phyloP scores from a whole-genome alignment of 2,329 filamentous ascomycete species.

The Epichloe baconii region DNA sequence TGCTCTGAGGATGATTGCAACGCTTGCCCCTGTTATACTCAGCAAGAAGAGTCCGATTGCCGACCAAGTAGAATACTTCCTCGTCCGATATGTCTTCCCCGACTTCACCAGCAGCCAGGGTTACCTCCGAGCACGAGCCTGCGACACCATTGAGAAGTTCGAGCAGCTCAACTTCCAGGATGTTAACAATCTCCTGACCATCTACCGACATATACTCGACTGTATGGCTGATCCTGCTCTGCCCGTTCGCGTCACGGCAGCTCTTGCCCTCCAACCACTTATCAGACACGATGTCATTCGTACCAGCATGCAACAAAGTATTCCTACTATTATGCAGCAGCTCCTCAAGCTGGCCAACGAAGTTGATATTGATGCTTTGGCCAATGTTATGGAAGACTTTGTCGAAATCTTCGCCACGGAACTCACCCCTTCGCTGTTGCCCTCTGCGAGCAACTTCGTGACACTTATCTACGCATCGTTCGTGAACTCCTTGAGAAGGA shows the following conservation, averaged over 20 bases:
- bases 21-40: constrained; percentile 81
- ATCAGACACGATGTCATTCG: constrained; percentile 93
- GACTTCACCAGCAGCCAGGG: constrained; percentile 90
- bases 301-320: constrained; percentile 91
- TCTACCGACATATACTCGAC: constrained; percentile 93
- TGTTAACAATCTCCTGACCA: constrained; percentile 83
- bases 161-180: constrained; percentile 96
- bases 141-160: constrained; percentile 96
- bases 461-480: constrained; percentile 91
- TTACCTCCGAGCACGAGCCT: constrained; percentile 85
- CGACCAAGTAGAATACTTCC: constrained; percentile 95
- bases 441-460: constrained; percentile 84
- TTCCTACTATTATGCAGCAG: constrained; percentile 98
- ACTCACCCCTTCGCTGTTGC: constrained; percentile 91
- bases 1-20: constrained; percentile 92
- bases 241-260: constrained; percentile 86
- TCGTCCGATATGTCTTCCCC: constrained; percentile 95
- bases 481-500: constrained; percentile 84
- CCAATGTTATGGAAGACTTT: constrained; percentile 99
- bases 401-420: constrained; percentile 97
- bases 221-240: constrained; percentile 93
- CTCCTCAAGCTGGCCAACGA: constrained; percentile 94
- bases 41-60: constrained; percentile 98
- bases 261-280: constrained; percentile 83
- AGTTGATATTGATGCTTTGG: constrained; percentile 90